phyloP scores from a whole-genome alignment of 2,329 filamentous ascomycete genomes.

The Penicillium olsonii region DNA sequence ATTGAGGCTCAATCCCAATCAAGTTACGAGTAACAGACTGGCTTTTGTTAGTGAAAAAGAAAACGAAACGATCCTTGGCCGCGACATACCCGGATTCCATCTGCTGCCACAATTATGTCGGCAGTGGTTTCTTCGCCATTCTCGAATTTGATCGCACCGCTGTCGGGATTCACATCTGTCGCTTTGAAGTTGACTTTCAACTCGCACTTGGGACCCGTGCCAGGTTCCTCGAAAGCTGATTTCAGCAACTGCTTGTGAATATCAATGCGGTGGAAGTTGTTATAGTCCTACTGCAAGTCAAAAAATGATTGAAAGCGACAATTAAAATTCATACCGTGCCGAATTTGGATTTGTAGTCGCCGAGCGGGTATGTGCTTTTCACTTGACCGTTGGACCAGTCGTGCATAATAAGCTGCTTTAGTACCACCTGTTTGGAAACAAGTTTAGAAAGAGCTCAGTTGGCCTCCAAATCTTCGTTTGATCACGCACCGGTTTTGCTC shows the following conservation, averaged over 20 bases:
- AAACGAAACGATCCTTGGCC: neutral
- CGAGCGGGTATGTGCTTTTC: constrained; percentile 26
- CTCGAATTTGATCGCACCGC: constrained; percentile 22
- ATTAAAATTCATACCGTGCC: constrained; percentile 7
- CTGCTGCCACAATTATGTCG: constrained; percentile 27
- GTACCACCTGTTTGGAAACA: constrained; percentile 20
- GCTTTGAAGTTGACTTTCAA: constrained; percentile 27
- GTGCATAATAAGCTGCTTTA: constrained; percentile 34
- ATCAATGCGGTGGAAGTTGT: constrained; percentile 31
- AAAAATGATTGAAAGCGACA: neutral
- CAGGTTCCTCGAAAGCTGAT: constrained; percentile 23
- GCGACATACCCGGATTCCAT: constrained; percentile 25
- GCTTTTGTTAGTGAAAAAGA: neutral
- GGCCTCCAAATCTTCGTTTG: neutral
- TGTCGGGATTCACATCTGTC: constrained; percentile 17
- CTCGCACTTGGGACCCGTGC: constrained; percentile 17
- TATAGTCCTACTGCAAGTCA: constrained; percentile 24
- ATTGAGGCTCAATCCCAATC: constrained; percentile 34
- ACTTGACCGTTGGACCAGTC: constrained; percentile 31
- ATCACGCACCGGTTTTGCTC: constrained; percentile 18
- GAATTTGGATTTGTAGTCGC: constrained; percentile 29
- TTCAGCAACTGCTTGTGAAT: constrained; percentile 28
- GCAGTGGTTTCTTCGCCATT: constrained; percentile 18
- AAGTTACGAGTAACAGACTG: constrained; percentile 23
- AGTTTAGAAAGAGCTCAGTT: neutral